phyloP scores from a whole-genome alignment of 805 yeast species.

The Ogataea pignaliae region DNA sequence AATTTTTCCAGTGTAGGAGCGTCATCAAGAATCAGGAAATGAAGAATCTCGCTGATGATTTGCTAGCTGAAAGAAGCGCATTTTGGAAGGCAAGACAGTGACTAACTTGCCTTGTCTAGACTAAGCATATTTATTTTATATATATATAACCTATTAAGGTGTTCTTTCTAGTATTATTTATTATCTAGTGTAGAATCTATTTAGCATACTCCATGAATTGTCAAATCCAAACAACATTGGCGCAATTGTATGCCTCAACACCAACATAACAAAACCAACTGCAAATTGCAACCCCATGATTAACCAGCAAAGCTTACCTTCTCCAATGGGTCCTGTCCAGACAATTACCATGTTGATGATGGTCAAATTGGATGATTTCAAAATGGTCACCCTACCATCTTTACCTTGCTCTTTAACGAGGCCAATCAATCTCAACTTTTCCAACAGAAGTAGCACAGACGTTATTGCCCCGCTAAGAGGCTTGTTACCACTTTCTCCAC shows the following conservation, averaged over 20 bases:
- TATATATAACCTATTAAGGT: neutral
- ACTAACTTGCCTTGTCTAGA: neutral
- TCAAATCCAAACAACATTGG: conserved; percentile 86
- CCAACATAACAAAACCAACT: conserved; percentile 62
- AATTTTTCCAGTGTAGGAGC: conserved; percentile 60
- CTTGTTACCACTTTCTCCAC: conserved; percentile 29
- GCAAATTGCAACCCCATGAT: conserved; percentile 60
- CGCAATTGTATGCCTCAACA: conserved; percentile 78
- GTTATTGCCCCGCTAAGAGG: conserved; percentile 26
- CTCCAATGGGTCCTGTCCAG: conserved; percentile 87
- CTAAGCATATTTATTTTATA: neutral
- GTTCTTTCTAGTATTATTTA: neutral
- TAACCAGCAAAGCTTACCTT: conserved; percentile 63
- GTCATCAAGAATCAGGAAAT: conserved; percentile 71
- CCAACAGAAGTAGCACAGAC: conserved; percentile 41
- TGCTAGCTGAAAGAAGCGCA: conserved; percentile 41
- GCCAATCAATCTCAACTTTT: conserved; percentile 45
- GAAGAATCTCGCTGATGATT: conserved; percentile 59
- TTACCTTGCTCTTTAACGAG: conserved; percentile 23
- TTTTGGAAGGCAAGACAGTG: conserved; percentile 31
- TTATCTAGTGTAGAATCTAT: conserved; percentile 21
- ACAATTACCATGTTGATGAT: conserved; percentile 78
- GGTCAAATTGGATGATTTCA: conserved; percentile 74
- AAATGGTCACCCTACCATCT: conserved; percentile 22
- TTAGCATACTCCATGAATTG: conserved; percentile 47